These are phyloP conservation scores for Vigna nakashimae DNA, from an alignment of 306 rosid genomes.

Conservation along the genomic window DNA sequence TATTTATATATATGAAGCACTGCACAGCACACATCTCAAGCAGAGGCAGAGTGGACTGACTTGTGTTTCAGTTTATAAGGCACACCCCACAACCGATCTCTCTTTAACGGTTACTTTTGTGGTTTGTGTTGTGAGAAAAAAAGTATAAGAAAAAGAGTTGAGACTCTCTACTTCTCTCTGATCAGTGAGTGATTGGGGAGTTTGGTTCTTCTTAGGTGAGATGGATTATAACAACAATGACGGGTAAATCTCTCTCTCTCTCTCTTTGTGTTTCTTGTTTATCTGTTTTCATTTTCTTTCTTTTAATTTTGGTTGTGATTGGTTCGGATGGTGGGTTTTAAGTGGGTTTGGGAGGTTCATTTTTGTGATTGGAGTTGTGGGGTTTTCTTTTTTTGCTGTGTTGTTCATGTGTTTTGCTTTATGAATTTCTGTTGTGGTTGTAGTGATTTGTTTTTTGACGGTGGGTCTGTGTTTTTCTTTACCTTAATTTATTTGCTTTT, in stretches of 20 bases:
- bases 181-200: constrained; percentile 41
- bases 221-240: constrained; percentile 70
- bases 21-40: constrained; percentile 54
- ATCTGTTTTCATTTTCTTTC: neutral
- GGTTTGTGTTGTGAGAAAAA: constrained; percentile 8
- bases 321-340: constrained; percentile 11
- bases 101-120: constrained; percentile 64
- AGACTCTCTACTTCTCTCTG: constrained; percentile 6
- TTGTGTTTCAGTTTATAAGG: constrained; percentile 13
- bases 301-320: constrained; percentile 28
- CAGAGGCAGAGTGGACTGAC: constrained; percentile 34
- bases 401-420: constrained; percentile 15
- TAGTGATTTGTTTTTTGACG: neutral
- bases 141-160: neutral
- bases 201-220: constrained; percentile 36
- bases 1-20: neutral
- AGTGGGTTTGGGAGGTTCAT: constrained; percentile 4
- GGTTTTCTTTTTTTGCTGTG: constrained; percentile 18
- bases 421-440: neutral
- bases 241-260: constrained; percentile 55
- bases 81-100: constrained; percentile 43
- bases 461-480: neutral
- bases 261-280: neutral
- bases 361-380: constrained; percentile 45
- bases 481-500: neutral